Evolutionary conservation across 768 basidiomycete species (phyloP).

Genomic region (Lentinula raphanica): DNA sequence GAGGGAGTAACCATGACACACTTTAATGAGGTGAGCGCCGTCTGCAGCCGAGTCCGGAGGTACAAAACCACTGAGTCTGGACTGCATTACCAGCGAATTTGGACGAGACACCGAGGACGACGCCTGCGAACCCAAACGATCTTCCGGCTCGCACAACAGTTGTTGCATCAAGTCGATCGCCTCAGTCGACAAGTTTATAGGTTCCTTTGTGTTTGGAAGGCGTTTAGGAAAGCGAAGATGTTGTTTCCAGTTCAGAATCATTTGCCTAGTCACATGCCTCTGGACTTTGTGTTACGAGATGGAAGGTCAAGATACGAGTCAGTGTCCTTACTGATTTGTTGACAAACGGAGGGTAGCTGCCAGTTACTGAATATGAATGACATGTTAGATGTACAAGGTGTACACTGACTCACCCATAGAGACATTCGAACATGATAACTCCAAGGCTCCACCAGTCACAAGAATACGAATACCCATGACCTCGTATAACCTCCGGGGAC

Average conservation of each 20-base stretch:
- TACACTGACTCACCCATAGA: conserved; percentile 67
- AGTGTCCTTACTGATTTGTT: conserved; percentile 73
- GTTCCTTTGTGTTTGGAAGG: conserved; percentile 83
- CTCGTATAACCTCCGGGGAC: conserved; percentile 88
- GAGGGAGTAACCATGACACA: conserved; percentile 19
- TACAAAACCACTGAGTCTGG: conserved; percentile 71
- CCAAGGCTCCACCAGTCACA: conserved; percentile 99
- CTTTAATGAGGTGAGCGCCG: conserved; percentile 91
- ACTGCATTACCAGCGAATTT: conserved; percentile 70
- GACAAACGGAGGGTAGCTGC: conserved; percentile 91
- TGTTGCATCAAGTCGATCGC: conserved; percentile 69
- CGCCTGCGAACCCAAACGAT: conserved; percentile 79
- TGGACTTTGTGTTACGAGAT: conserved; percentile 25
- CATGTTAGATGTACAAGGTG: background rate
- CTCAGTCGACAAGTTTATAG: conserved; percentile 32
- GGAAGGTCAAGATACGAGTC: conserved; percentile 4
- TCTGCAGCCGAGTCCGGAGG: conserved; percentile 55
- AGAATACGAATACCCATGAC: conserved; percentile 88
- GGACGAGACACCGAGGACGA: conserved; percentile 66
- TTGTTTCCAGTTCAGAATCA: conserved; percentile 94
- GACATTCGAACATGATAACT: conserved; percentile 93
- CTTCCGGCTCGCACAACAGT: conserved; percentile 92
- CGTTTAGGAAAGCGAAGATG: conserved; percentile 80
- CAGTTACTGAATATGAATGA: conserved; percentile 6
- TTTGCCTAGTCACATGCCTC: conserved; percentile 93